phyloP scores from a whole-genome alignment of 2,329 filamentous ascomycete species.

The Teratosphaeria pseudoeucalypti region DNA sequence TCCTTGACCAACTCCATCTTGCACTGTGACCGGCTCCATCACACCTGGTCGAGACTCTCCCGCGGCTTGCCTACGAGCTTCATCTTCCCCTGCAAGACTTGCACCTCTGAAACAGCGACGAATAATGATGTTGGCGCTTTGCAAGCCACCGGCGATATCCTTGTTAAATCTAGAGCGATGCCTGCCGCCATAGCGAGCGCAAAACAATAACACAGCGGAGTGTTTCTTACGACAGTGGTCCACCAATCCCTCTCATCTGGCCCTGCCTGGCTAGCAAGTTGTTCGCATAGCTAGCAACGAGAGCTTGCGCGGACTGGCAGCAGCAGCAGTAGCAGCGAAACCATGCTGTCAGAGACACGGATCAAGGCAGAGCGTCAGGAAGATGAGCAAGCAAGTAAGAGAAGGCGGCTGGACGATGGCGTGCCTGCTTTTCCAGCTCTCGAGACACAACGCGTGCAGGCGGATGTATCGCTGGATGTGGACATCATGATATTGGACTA shows the following conservation, averaged over 20 bases:
- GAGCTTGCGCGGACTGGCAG: neutral
- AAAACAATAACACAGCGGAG: neutral
- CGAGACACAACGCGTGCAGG: conserved; percentile 13
- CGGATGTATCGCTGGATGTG: conserved; percentile 34
- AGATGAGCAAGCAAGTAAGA: neutral
- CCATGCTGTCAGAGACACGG: neutral
- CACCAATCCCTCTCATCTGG: neutral
- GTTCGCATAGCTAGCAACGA: neutral
- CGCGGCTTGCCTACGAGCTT: too few relatives aligned
- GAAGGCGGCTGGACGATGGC: neutral
- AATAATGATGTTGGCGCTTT: neutral
- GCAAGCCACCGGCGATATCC: neutral
- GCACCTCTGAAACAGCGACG: neutral
- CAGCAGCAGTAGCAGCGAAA: neutral
- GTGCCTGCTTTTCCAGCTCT: conserved; percentile 1
- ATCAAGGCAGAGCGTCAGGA: neutral
- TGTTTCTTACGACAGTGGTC: neutral
- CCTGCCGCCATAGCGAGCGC: neutral
- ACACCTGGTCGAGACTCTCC: too few relatives aligned
- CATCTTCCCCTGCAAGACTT: too few relatives aligned
- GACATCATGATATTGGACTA: conserved; percentile 50
- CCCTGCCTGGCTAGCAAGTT: neutral
- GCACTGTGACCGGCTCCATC: too few relatives aligned
- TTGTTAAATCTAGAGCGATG: neutral
- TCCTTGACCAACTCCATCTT: too few relatives aligned